phyloP scores from a whole-genome alignment of 345 rosid genomes.

The Carallia pectinifolia region DNA sequence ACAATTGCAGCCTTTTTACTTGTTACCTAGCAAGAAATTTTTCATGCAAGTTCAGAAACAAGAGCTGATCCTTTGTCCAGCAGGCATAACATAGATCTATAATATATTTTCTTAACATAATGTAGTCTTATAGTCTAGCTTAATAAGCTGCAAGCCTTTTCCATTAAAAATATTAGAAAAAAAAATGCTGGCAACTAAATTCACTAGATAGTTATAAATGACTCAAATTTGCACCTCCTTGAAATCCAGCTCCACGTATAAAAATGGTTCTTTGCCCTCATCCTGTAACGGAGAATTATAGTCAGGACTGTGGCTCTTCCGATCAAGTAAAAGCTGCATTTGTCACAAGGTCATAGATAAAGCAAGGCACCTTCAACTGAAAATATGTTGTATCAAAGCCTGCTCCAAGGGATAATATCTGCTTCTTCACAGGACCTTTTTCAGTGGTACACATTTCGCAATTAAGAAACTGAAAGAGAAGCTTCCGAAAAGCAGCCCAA shows the following conservation, averaged over 20 bases:
- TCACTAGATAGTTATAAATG: slow-evolving; percentile 2
- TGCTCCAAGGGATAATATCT: slow-evolving; percentile 91
- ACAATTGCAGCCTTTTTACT: slow-evolving; percentile 80
- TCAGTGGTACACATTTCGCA: slow-evolving; percentile 28
- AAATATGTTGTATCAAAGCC: slow-evolving; percentile 91
- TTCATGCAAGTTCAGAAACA: slow-evolving; percentile 3
- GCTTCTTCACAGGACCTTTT: slow-evolving; percentile 48
- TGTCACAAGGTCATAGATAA: slow-evolving; percentile 13
- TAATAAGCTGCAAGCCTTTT: not conserved
- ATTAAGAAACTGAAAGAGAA: slow-evolving; percentile 76
- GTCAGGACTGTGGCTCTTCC: not conserved
- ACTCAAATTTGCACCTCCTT: slow-evolving; percentile 61
- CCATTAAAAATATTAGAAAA: too few relatives aligned
- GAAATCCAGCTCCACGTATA: slow-evolving; percentile 94
- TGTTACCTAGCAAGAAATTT: slow-evolving; percentile 56
- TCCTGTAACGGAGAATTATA: slow-evolving; percentile 46
- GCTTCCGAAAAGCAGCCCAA: slow-evolving; percentile 92
- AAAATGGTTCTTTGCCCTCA: slow-evolving; percentile 71
- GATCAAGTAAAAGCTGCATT: not conserved
- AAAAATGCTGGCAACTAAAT: not conserved
- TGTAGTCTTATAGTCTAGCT: not conserved
- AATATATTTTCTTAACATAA: not conserved
- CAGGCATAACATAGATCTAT: slow-evolving; percentile 3
- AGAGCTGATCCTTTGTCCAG: not conserved
- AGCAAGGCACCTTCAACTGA: slow-evolving; percentile 66